Evolutionary conservation across 2,329 filamentous ascomycete genomes (phyloP), one percentile per base, ranked within the genome.

Genomic region (Verticillium albo-atrum): DNA sequence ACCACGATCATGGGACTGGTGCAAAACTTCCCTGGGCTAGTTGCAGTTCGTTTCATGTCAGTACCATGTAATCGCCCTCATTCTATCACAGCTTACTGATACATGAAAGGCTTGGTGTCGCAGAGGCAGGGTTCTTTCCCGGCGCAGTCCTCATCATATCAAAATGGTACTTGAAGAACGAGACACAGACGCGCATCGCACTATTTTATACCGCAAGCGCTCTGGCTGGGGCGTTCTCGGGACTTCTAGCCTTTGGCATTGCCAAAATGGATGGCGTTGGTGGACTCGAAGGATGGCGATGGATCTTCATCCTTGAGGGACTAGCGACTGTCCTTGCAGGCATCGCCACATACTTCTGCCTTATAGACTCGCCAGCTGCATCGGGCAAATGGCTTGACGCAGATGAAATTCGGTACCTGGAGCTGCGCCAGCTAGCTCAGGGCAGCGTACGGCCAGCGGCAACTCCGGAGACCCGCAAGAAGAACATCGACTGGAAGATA

Each of bases 261-360:
- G 70, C 72, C 7, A 69, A 75, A 32, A 75, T 81, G 71, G 70
- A 78, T 27, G 79, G 79, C 0, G 62, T 72, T 2, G 69, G 74
- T 2, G 75, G 75, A 0, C 65, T 77, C 1, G 67, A 66, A 0
- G 78, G 78, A 12, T 82, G 79, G 79, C 73, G 77, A 51, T 83
- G 81, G 80, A 82, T 82, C 52, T 84, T 84, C 60, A 77, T 84
- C 50, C 71, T 84, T 0, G 81, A 84, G 62, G 82, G 82, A 2
- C 63, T 76, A 0, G 56, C 73, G 4, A 78, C 77, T 4, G 68
- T 77, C 0, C 56, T 69, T n/a, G 62, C 76, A 9, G 73, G 69
- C 3, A 57, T 72, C 6, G 62, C 62, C 58, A 60, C 65, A 4
- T 76, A 76, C 62, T 71, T 81, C 61, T 71, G 83, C 10, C 74